Conservation (phyloP, 805 yeast species). For the Wickerhamiella kazuoi region DNA sequence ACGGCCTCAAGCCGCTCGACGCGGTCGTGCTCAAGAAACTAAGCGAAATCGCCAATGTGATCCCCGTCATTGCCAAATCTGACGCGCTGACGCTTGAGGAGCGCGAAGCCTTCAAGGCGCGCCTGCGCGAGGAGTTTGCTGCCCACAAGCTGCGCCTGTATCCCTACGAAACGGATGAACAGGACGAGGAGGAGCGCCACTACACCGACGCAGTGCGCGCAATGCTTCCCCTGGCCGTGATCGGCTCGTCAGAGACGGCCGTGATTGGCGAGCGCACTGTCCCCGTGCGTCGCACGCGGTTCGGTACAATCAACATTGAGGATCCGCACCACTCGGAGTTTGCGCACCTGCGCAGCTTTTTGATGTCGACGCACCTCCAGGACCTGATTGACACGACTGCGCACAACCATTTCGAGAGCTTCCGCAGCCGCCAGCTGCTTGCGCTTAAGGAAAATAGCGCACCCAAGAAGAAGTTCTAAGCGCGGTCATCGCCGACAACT, state of each 20-base stretch:
- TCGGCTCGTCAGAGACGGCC: conserved; percentile 72
- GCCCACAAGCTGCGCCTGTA: conserved; percentile 59
- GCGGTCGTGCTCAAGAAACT: conserved; percentile 65
- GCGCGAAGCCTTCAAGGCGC: conserved; percentile 58
- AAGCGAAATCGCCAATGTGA: conserved; percentile 79
- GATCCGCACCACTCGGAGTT: conserved; percentile 93
- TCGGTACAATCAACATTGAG: conserved; percentile 89
- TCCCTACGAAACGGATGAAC: conserved; percentile 47
- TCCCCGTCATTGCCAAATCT: conserved; percentile 88
- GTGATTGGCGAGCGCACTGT: conserved; percentile 61
- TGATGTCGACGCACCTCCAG: conserved; percentile 88
- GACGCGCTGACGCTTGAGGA: conserved; percentile 80
- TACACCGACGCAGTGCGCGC: conserved; percentile 19
- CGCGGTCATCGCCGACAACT: background rate
- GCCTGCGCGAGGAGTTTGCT: conserved; percentile 55
- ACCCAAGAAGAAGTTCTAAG: conserved; percentile 9
- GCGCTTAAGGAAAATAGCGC: conserved; percentile 68
- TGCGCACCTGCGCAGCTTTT: conserved; percentile 79
- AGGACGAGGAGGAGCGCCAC: conserved; percentile 23
- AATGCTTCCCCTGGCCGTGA: conserved; percentile 74
- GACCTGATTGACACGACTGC: conserved; percentile 90
- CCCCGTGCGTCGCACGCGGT: conserved; percentile 79
- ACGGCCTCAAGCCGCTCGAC: conserved; percentile 72
- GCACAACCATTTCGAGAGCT: conserved; percentile 73
- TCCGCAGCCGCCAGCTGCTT: conserved; percentile 83